Evolutionary conservation across 805 yeast genomes (phyloP).

Genomic region (Ogataea trehaloabstinens): DNA sequence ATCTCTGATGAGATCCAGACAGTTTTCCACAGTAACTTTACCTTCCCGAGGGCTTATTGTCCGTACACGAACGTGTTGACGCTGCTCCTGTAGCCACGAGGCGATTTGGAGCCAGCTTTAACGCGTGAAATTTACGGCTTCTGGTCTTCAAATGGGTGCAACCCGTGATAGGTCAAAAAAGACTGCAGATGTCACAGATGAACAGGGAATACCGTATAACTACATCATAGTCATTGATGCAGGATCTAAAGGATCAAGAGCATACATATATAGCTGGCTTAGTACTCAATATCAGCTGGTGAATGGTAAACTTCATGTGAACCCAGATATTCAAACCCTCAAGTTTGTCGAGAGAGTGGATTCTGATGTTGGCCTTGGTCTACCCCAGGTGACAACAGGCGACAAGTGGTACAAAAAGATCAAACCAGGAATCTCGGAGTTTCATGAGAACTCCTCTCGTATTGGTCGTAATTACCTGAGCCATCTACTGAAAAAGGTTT

Average conservation of each 20-base stretch:
- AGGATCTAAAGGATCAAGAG: conserved; percentile 65
- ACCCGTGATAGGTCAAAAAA: too few relatives aligned
- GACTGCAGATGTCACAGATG: conserved; percentile 20
- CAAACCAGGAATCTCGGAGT: conserved; percentile 58
- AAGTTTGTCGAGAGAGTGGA: conserved; percentile 8
- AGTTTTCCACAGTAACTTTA: too few relatives aligned
- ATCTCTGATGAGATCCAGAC: too few relatives aligned
- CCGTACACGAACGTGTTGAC: too few relatives aligned
- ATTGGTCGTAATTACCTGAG: conserved; percentile 53
- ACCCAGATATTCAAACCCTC: conserved; percentile 1
- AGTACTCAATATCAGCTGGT: conserved; percentile 33
- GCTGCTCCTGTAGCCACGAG: too few relatives aligned
- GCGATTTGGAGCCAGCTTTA: too few relatives aligned
- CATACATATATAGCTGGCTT: conserved; percentile 56
- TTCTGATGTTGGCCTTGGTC: conserved; percentile 6
- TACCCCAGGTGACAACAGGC: conserved; percentile 26
- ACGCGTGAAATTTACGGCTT: too few relatives aligned
- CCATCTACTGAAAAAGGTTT: conserved; percentile 46
- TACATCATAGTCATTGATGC: conserved; percentile 63
- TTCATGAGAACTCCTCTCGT: conserved; percentile 44
- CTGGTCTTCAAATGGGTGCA: too few relatives aligned
- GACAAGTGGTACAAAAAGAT: conserved; percentile 50
- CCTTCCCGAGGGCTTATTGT: too few relatives aligned
- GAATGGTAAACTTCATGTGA: conserved; percentile 13
- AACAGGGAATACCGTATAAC: conserved; percentile 50